Evolutionary conservation across 768 basidiomycete genomes (phyloP), one percentile per base, ranked within the genome.

Genomic region (Pleurotus citrinopileatus): DNA sequence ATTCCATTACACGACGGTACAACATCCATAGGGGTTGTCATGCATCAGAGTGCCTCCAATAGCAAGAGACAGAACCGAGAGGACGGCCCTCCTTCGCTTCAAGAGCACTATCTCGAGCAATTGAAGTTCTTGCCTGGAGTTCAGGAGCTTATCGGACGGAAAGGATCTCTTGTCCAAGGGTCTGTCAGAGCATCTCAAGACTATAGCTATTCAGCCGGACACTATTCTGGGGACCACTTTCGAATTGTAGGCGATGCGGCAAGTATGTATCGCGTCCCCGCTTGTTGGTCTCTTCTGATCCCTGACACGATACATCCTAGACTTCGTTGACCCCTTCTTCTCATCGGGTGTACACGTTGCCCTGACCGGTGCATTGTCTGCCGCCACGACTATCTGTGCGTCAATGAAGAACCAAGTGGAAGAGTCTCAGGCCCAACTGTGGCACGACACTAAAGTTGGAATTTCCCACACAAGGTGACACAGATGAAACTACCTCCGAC

Each of bases 1-100:
- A 81, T 82, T 42, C 80, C 81, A 17, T 66, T 81, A 17, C 75
- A 77, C 55, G 68, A 78, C 53, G 77, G 73, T 1, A 77, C 70
- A 0, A 72, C 68, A 0, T 81, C 80, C 4, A 62, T 82, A 2
- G 80, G 81, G 3, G 56, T 82, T 27, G 74, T 81, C 7, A 70
- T 78, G 59, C 68, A 76, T 47, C 70, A 74, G 32, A 64, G 61
- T n/a, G 55, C 57, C 10, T 69, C 67, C 54, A 65, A 65, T 42
- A 63, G 62, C 19, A 74, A 66, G 57, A 70, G 71, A 43, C 52
- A 53, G 27, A 48, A 62, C 7, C 55, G 60, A 15, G 52, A 55
- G 7, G 56, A 62, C 2, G 61, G 57, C 42, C 43, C 64, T 60
- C 13, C 70, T 12, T 64, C 66, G n/a, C 67, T 67, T 23, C 59